Evolutionary conservation across 192 early-diverging fungal genomes (phyloP).

Genomic region (Podila verticillata): DNA sequence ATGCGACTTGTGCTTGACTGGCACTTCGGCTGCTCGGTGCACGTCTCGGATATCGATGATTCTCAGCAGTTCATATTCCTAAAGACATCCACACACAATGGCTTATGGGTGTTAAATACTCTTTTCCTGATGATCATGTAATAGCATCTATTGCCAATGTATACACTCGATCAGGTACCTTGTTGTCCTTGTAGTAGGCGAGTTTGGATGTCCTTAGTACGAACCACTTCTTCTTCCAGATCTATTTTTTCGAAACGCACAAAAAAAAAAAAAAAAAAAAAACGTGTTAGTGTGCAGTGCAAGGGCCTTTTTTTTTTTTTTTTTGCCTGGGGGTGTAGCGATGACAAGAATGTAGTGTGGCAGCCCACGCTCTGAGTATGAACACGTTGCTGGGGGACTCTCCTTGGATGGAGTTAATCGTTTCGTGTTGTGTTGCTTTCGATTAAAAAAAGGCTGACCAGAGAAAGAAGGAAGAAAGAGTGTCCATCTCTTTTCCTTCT

Average conservation of each 20-base stretch:
- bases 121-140: too few relatives aligned
- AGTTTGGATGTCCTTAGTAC: slow-evolving; percentile 80
- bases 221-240: slow-evolving; percentile 90
- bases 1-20: slow-evolving; percentile 69
- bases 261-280: neutral
- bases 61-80: slow-evolving; percentile 83
- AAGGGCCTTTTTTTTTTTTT: neutral
- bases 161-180: slow-evolving; percentile 51
- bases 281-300: neutral
- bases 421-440: too few relatives aligned
- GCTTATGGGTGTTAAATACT: too few relatives aligned
- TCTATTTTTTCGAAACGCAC: too few relatives aligned
- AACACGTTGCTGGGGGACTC: too few relatives aligned
- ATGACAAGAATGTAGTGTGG: too few relatives aligned
- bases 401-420: too few relatives aligned
- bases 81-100: neutral
- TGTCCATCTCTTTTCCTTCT: neutral
- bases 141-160: too few relatives aligned
- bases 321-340: neutral
- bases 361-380: too few relatives aligned
- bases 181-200: slow-evolving; percentile 87
- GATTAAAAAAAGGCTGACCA: neutral
- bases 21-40: slow-evolving; percentile 75
- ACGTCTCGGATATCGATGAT: slow-evolving; percentile 78
- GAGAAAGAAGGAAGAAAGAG: slow-evolving; percentile 1